Percentiles rank a stretch among this genome's conserved stretches.
Conservation (phyloP, 2,329 filamentous ascomycete genomes). For the Harringtonia lauricola region DNA sequence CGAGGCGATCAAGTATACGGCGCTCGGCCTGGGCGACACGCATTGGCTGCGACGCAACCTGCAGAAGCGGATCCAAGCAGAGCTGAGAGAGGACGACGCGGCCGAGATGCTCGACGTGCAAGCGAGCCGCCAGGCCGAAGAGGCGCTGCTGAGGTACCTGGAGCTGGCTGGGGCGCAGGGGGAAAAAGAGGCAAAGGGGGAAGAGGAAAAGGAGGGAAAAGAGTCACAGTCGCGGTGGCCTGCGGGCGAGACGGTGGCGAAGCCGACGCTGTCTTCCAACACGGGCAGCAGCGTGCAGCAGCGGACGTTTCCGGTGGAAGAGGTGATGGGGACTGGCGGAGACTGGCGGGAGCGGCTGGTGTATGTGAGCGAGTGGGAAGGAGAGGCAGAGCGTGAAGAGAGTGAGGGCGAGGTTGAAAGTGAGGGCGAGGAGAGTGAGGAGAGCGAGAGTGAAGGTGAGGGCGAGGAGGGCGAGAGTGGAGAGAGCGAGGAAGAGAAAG, state of each 20-base stretch:
- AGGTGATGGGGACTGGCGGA: slow-evolving; percentile 22
- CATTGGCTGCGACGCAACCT: slow-evolving; percentile 16
- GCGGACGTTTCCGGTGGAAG: slow-evolving; percentile 16
- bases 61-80: slow-evolving; percentile 25
- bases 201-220: not conserved
- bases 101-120: slow-evolving; percentile 31
- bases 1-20: slow-evolving; percentile 31
- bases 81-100: slow-evolving; percentile 29
- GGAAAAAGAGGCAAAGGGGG: not conserved
- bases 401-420: not conserved
- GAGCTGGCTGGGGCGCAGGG: slow-evolving; percentile 27
- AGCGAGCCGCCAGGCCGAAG: slow-evolving; percentile 28
- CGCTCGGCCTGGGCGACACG: slow-evolving; percentile 27
- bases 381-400: not conserved
- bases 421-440: not conserved
- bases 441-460: not conserved
- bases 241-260: no score
- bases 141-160: slow-evolving; percentile 35
- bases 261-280: no score
- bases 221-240: no score
- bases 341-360: slow-evolving; percentile 27
- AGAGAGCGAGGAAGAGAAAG: no score
- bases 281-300: no score
- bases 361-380: slow-evolving; percentile 33
- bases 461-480: not conserved